These are phyloP conservation scores for Lophium mytilinum DNA, from an alignment of 495 filamentous ascomycete species.

Conservation along the genomic window DNA sequence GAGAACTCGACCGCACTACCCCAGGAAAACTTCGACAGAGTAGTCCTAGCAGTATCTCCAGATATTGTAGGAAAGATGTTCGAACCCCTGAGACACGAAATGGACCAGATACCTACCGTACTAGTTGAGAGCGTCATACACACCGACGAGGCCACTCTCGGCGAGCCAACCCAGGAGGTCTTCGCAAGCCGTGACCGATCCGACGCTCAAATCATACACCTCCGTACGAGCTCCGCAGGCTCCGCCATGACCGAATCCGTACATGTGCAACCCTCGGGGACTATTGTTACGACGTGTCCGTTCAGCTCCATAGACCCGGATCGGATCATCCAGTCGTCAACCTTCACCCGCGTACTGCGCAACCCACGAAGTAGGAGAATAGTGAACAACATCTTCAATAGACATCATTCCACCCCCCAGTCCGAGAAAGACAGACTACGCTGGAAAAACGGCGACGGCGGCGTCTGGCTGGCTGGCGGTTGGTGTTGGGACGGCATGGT, in stretches of 20 bases:
- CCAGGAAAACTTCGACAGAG: slow-evolving; percentile 35
- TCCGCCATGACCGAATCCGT: slow-evolving; percentile 26
- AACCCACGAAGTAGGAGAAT: slow-evolving; percentile 27
- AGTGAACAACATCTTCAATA: slow-evolving; percentile 34
- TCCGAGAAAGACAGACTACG: background rate
- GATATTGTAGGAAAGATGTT: slow-evolving; percentile 39
- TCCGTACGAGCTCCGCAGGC: slow-evolving; percentile 20
- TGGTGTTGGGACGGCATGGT: slow-evolving; percentile 64
- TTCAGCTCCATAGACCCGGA: slow-evolving; percentile 16
- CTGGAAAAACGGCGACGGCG: slow-evolving; percentile 45
- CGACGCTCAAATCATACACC: slow-evolving; percentile 27
- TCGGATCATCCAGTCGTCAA: slow-evolving; percentile 21
- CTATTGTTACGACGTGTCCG: slow-evolving; percentile 31
- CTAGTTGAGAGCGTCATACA: slow-evolving; percentile 40
- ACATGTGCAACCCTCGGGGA: slow-evolving; percentile 28
- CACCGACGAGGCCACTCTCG: slow-evolving; percentile 27
- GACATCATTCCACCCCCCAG: background rate
- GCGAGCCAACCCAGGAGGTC: background rate
- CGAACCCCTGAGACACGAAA: slow-evolving; percentile 30
- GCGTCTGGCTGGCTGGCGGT: slow-evolving; percentile 46
- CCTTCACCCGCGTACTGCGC: slow-evolving; percentile 34
- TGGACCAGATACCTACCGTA: slow-evolving; percentile 38
- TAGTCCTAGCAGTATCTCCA: slow-evolving; percentile 42
- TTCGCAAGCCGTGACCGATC: background rate
- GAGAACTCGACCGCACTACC: background rate